phyloP scores from a whole-genome alignment of 768 basidiomycete genomes.

The Terana coerulea region DNA sequence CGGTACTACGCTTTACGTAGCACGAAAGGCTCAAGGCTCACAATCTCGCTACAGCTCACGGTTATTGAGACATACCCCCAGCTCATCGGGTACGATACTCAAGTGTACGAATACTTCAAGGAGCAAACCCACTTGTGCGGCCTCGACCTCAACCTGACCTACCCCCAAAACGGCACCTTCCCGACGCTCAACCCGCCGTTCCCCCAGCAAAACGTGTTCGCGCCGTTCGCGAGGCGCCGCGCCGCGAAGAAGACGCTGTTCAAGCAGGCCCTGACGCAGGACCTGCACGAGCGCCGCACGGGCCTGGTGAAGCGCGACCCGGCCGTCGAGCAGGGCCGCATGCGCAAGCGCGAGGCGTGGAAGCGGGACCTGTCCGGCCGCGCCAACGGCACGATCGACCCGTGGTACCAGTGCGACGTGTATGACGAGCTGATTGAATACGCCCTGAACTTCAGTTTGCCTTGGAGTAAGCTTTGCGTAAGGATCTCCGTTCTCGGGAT shows the following conservation, averaged over 20 bases:
- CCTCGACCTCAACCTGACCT: constrained; percentile 61
- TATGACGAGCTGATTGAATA: constrained; percentile 66
- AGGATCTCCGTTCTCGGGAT: background rate
- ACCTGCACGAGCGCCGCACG: constrained; percentile 10
- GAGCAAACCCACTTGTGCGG: constrained; percentile 64
- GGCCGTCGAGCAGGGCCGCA: constrained; percentile 16
- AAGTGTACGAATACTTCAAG: constrained; percentile 63
- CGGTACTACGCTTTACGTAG: constrained; percentile 39
- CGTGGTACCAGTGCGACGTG: constrained; percentile 45
- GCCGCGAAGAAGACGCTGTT: constrained; percentile 8
- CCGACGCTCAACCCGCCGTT: constrained; percentile 29
- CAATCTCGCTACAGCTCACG: constrained; percentile 35
- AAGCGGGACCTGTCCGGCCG: constrained; percentile 49
- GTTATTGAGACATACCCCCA: constrained; percentile 75
- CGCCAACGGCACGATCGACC: constrained; percentile 46
- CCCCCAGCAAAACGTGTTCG: constrained; percentile 1
- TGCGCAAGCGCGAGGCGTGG: constrained; percentile 28
- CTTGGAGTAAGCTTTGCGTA: constrained; percentile 35
- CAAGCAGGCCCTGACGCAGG: constrained; percentile 7
- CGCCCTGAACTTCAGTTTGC: constrained; percentile 66
- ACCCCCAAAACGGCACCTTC: constrained; percentile 56
- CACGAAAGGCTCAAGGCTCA: background rate
- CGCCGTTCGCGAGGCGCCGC: background rate
- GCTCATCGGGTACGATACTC: constrained; percentile 65
- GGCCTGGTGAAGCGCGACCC: background rate